phyloP scores from a whole-genome alignment of 495 filamentous ascomycete species.

The Immersiella caudata region DNA sequence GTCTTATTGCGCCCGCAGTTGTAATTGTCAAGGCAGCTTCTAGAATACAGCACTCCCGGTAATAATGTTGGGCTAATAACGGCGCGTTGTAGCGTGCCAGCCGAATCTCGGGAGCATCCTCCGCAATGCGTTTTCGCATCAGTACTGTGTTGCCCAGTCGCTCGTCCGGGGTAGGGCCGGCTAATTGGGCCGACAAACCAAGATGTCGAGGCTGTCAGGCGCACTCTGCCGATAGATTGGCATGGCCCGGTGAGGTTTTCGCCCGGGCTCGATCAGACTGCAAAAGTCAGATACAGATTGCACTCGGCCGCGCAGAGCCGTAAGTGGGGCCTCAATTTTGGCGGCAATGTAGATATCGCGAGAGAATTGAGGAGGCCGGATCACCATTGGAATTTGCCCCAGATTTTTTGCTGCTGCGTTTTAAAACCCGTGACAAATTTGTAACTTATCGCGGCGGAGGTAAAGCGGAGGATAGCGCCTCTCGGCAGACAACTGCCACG shows the following conservation, averaged over 20 bases:
- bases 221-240: conserved; percentile 26
- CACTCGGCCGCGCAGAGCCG: conserved; percentile 4
- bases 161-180: conserved; percentile 36
- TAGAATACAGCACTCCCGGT: conserved; percentile 18
- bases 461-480: too few relatives aligned
- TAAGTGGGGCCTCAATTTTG: conserved; percentile 16
- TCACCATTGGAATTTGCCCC: background rate
- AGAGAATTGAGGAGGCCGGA: background rate
- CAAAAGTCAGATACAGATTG: conserved; percentile 26
- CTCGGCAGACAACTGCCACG: conserved; percentile 19
- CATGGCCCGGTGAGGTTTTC: conserved; percentile 1
- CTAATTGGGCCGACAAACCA: conserved; percentile 24
- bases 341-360: conserved; percentile 10
- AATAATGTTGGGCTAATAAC: conserved; percentile 15
- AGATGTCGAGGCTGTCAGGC: conserved; percentile 6
- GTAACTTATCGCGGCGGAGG: conserved; percentile 7
- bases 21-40: conserved; percentile 21
- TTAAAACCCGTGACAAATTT: background rate
- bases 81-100: conserved; percentile 5
- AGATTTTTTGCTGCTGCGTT: background rate
- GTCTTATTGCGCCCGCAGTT: background rate
- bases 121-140: conserved; percentile 24
- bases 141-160: background rate
- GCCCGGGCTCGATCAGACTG: conserved; percentile 14
- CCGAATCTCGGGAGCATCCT: conserved; percentile 24